A percentile compares a stretch with the other conserved stretches of the same genome.
These are phyloP conservation scores for Wickerhamiella brachini DNA, from an alignment of 805 yeast species.

Conservation along the genomic window DNA sequence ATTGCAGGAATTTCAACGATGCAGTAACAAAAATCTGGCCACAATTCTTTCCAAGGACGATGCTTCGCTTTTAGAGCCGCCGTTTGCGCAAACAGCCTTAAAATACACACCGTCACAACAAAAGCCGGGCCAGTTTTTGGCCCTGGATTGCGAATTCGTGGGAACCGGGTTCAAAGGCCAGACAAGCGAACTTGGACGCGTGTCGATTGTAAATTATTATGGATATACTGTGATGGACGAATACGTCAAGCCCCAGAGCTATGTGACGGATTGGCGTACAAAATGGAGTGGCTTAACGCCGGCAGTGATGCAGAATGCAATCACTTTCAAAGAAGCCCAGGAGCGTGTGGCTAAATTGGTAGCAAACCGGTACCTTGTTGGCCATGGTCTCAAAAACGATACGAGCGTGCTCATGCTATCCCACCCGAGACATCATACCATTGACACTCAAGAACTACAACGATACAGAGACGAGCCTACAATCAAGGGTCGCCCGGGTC, in stretches of 20 bases:
- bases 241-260: slow-evolving; percentile 61
- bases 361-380: slow-evolving; percentile 41
- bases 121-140: slow-evolving; percentile 54
- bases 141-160: slow-evolving; percentile 90
- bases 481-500: slow-evolving; percentile 34
- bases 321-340: slow-evolving; percentile 56
- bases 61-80: not conserved
- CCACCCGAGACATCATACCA: slow-evolving; percentile 47
- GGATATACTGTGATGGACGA: slow-evolving; percentile 61
- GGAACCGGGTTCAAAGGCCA: slow-evolving; percentile 70
- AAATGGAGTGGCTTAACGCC: slow-evolving; percentile 83
- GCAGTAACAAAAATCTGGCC: not conserved
- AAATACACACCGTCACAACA: not conserved
- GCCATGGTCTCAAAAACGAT: slow-evolving; percentile 79
- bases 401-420: slow-evolving; percentile 50
- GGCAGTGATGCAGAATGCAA: slow-evolving; percentile 51
- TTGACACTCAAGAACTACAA: slow-evolving; percentile 61
- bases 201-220: slow-evolving; percentile 71
- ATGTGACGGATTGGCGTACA: slow-evolving; percentile 83
- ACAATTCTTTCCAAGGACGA: not conserved
- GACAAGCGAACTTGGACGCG: slow-evolving; percentile 63
- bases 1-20: not conserved
- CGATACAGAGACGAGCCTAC: slow-evolving; percentile 35
- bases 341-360: slow-evolving; percentile 38
- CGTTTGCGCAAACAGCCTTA: not conserved